Base-by-base conservation (phyloP, 768 basidiomycete species). In the Paxillus ammoniavirescens region DNA sequence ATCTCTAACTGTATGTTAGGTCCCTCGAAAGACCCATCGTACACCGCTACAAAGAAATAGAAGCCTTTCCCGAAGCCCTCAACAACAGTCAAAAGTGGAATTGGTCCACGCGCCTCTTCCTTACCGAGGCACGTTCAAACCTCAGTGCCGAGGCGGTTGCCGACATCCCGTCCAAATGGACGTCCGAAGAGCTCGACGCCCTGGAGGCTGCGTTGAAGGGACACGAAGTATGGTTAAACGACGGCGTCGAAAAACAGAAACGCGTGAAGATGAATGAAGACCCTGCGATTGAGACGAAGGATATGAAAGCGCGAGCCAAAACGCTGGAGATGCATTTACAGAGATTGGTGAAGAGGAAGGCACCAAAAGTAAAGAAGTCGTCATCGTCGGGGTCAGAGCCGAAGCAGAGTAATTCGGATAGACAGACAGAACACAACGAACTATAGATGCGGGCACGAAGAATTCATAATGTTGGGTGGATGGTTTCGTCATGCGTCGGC, bases 31-130 rank as follows among this genome's bases (percentile, higher is more conserved):
- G 77, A 36, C 91, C 93, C 5, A 84, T 97, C 57, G 79, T 92
- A 45, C 82, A 87, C 66, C 90, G 97, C 12, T 93, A 94, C 74
- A 82, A 84, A 67, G 97, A 99, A 72, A 88, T 90, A 43, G 83
- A 89, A 58, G 84, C 84, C 28, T 93, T 97, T 72, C 89, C 91
- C 3, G 80, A 83, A 57, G 84, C 87, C 1, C 77, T 98, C 50
- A 89, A 93, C 64, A 87, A 80, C 72, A 85, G 82, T 53, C 89
- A 91, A 67, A 87, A 84, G 82, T 88, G 84, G 89, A 93, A 84
- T 73, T 99, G 83, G 90, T 87, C 79, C 71, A 89, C 83, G 54
- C 86, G 79, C 14, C 69, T 90, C n/a, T 99, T 98, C 86, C 79
- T 97, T 28, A 72, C 77, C 1, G 89, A 93, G 49, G 94, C 95